Evolutionary conservation across 1,284 basidiomycete species (phyloP), one percentile per base, ranked within the genome.

Genomic region (Ganoderma resinaceum): DNA sequence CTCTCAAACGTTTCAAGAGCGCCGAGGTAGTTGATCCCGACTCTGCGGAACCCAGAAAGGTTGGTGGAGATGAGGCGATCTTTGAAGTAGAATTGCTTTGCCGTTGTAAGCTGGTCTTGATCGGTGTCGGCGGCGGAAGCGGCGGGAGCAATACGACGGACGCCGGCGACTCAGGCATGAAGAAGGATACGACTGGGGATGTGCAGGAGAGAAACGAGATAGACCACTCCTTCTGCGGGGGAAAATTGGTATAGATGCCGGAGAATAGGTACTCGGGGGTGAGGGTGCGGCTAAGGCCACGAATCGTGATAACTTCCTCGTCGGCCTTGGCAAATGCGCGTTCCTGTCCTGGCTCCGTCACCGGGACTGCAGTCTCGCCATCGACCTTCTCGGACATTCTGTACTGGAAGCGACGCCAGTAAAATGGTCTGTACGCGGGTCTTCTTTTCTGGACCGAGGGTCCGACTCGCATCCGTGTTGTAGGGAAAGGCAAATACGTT

Each of bases 11-110:
- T 31, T 14, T 52, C 42, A 0, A 70, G 58, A n/a, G 64, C 38
- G 42, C 69, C 70, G 31, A 14, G 31, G 46, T 73, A 73, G 69
- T 71, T 65, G 26, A 73, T 55, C 2, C 72, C 70, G 11, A 73
- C 37, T 4, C 42, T 26, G 42, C 57, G 38, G 2, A 67, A 33
- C 14, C 53, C 53, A 1, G 66, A 38, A 23, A 62, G 66, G 1
- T 40, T 58, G 7, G 31, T 66, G 26, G 66, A 55, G 7, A 73
- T 6, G 1, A 63, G 64, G 35, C 64, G 68, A 9, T 69, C 70
- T 2, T 66, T 53, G n/a, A 37, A 60, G 58, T 66, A 71, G 60
- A 73, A 66, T 1, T 23, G 42, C 11, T 20, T 23, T 26, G 11
- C 11, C 8, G 3, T 9, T 9, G 53, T 0, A 29, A 16, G 26